These are phyloP conservation scores for Diacronema lutheri DNA, from an alignment of 78 protist species.

Conservation along the genomic window DNA sequence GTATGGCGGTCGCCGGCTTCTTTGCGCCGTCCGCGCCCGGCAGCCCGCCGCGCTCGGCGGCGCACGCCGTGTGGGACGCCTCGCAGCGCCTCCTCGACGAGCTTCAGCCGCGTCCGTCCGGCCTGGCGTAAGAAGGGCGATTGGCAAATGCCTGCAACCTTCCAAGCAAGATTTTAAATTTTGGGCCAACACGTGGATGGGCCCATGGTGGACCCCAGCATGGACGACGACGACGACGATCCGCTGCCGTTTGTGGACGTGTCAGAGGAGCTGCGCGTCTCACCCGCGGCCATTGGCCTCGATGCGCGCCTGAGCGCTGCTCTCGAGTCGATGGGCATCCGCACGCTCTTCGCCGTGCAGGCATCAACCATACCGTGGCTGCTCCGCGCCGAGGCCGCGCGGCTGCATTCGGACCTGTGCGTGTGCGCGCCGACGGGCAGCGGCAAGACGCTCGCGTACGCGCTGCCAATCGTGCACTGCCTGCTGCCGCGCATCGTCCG, in stretches of 20 bases:
- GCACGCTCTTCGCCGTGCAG: slow-evolving; percentile 1
- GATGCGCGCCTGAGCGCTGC: neutral
- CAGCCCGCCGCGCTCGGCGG: no score
- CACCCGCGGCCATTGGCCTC: neutral
- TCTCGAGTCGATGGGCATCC: neutral
- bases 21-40: no score
- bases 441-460: slow-evolving; percentile 67
- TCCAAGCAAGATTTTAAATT: no score
- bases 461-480: slow-evolving; percentile 44
- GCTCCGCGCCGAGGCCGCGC: neutral
- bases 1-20: no score
- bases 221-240: neutral
- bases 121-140: no score
- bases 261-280: neutral
- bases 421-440: slow-evolving; percentile 60
- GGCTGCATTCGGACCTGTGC: slow-evolving; percentile 37
- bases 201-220: no score
- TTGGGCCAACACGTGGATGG: no score
- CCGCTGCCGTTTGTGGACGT: neutral
- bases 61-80: no score
- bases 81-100: no score
- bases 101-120: no score
- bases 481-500: neutral
- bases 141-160: no score
- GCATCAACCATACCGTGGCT: neutral